Conservation (phyloP, 306 rosid genomes). For the Castanea mollissima region DNA sequence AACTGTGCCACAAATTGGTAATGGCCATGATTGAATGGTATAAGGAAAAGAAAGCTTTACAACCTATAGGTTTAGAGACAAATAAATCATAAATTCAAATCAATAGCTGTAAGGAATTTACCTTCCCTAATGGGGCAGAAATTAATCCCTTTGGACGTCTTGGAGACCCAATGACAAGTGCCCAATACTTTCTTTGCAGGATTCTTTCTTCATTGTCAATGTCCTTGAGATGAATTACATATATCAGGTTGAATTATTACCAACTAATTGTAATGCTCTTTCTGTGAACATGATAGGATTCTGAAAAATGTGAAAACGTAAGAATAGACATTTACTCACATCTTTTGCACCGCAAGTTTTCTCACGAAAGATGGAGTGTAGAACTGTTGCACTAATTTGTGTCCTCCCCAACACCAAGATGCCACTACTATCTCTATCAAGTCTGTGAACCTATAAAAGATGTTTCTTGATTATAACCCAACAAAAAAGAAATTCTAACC, state of each 20-base stretch:
- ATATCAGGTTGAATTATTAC: constrained; percentile 21
- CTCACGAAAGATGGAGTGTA: constrained; percentile 84
- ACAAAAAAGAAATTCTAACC: not conserved
- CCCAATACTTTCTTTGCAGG: constrained; percentile 73
- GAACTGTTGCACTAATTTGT: constrained; percentile 60
- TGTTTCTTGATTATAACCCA: constrained; percentile 8
- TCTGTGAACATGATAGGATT: constrained; percentile 1
- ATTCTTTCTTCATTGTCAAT: constrained; percentile 36
- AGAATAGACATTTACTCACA: constrained; percentile 34
- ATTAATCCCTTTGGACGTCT: constrained; percentile 61
- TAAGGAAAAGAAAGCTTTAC: not conserved
- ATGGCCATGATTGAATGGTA: not conserved
- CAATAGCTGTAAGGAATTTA: constrained; percentile 23
- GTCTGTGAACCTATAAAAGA: constrained; percentile 71
- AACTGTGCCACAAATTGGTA: no score
- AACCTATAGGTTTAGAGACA: not conserved
- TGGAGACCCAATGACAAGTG: constrained; percentile 93
- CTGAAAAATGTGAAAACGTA: not conserved
- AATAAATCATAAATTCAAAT: not conserved
- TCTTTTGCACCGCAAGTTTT: constrained; percentile 68
- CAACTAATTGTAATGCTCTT: not conserved
- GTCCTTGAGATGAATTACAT: constrained; percentile 24
- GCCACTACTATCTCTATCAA: constrained; percentile 87
- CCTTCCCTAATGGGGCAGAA: constrained; percentile 84
- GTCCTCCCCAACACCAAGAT: constrained; percentile 92